Evolutionary conservation across 192 early-diverging fungal genomes (phyloP), one percentile per base, ranked within the genome.

Genomic region (Allomyces javanicus): DNA sequence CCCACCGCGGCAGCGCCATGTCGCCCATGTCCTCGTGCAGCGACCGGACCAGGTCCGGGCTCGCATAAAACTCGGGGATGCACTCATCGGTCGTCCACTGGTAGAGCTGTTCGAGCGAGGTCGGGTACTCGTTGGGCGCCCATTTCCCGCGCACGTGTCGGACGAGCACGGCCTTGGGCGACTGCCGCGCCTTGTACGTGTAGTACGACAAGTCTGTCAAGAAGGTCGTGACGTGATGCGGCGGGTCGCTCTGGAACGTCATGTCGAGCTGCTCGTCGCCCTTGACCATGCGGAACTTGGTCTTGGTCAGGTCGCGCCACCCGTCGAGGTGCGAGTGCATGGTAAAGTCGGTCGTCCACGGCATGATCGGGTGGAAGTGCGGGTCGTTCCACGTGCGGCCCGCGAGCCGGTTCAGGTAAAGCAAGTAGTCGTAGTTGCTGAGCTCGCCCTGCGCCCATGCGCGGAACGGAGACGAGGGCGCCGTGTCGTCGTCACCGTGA

Each of bases 51-150:
- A 87, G 78, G 6, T 55, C 75, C 12, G 83, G 78, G 71, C 85
- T 80, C 23, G 83, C 81, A 63, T 84, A 87, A 27, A 87, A 87
- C 58, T 87, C 85, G 0, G 85, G 85, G 24, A 87, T 87, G 69
- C 85, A 87, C 69, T 87, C 85, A 68, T 87, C 85, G 43, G 85
- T 83, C 4, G 85, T 85, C 84, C 83, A 87, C 67, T 83, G 73
- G 65, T 81, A 85, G n/a, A 87, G 65, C 55, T 81, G 70, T 33
- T 75, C 72, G 43, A 87, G 75, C 3, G 84, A 85, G 1, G 75
- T 72, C 10, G 84, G 84, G 45, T 84, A 85, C 67, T 87, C 85
- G 63, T 84, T 81, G 10, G 85, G 82, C 61, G 85, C 82, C 67
- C 83, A 87, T 66, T 80, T 83, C 2, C 80, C 79, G 63, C 85